Evolutionary conservation across 495 filamentous ascomycete species (phyloP).

Genomic region (Trichoderma orchidacearum): DNA sequence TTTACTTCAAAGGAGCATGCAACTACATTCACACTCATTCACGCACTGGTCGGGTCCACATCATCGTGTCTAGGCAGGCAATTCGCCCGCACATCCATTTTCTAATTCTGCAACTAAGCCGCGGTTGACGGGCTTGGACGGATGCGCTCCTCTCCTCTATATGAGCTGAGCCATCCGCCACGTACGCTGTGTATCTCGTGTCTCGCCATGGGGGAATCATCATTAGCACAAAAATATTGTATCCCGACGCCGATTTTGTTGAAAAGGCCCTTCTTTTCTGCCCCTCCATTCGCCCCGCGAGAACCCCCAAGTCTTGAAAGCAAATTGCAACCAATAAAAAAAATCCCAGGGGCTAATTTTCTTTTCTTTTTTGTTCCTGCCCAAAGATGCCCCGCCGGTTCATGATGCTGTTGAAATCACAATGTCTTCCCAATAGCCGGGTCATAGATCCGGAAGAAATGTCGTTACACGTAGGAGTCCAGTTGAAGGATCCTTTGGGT

Average conservation of each 20-base stretch:
- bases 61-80: no score
- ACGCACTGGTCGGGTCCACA: no score
- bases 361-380: background rate
- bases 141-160: background rate
- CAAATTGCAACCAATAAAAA: background rate
- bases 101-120: background rate
- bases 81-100: no score
- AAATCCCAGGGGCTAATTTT: slow-evolving; percentile 1
- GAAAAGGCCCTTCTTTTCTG: slow-evolving; percentile 2
- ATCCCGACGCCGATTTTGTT: slow-evolving; percentile 4
- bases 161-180: background rate
- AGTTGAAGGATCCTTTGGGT: slow-evolving; percentile 4
- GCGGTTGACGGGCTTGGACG: slow-evolving; percentile 1
- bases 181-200: background rate
- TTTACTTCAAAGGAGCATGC: no score
- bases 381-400: background rate
- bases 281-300: background rate
- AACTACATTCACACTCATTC: no score
- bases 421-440: background rate
- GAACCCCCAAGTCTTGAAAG: background rate
- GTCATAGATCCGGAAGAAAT: background rate
- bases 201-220: slow-evolving; percentile 3
- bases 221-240: background rate
- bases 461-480: slow-evolving; percentile 1
- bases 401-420: slow-evolving; percentile 6